Evolutionary conservation across 768 basidiomycete genomes (phyloP).

Genomic region (Royoungia palumana): DNA sequence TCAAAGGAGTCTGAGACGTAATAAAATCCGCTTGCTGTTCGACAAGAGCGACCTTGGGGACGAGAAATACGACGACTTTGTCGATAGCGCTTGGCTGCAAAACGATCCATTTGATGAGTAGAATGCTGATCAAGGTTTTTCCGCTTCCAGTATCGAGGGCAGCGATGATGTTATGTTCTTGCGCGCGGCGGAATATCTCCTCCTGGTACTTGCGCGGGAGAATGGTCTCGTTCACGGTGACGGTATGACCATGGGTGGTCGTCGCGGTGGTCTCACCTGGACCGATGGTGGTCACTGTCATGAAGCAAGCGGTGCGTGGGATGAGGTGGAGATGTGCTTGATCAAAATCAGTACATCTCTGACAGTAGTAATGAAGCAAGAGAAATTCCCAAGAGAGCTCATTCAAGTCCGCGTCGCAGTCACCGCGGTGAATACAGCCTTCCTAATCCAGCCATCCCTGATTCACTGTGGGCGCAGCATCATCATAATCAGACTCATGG

Average conservation of each 20-base stretch:
- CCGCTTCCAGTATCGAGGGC: conserved; percentile 58
- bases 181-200: conserved; percentile 52
- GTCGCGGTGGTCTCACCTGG: conserved; percentile 13
- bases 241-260: conserved; percentile 23
- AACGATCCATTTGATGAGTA: conserved; percentile 74
- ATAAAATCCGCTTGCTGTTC: conserved; percentile 77
- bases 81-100: conserved; percentile 45
- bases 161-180: conserved; percentile 52
- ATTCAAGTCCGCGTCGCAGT: conserved; percentile 29
- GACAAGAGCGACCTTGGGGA: conserved; percentile 82
- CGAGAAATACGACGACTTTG: conserved; percentile 75
- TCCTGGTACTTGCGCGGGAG: conserved; percentile 53
- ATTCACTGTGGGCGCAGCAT: conserved; percentile 7
- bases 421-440: conserved; percentile 25
- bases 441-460: conserved; percentile 20
- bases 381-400: conserved; percentile 8
- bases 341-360: conserved; percentile 24
- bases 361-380: not conserved
- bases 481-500: conserved; percentile 43
- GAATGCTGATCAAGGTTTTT: conserved; percentile 58
- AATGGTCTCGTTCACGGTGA: conserved; percentile 35
- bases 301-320: conserved; percentile 15
- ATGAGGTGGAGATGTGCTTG: conserved; percentile 6
- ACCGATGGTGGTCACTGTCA: conserved; percentile 22
- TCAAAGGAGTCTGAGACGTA: conserved; percentile 57